Conservation (phyloP, 176 grass and related monocot species). For the Avena atlantica region DNA sequence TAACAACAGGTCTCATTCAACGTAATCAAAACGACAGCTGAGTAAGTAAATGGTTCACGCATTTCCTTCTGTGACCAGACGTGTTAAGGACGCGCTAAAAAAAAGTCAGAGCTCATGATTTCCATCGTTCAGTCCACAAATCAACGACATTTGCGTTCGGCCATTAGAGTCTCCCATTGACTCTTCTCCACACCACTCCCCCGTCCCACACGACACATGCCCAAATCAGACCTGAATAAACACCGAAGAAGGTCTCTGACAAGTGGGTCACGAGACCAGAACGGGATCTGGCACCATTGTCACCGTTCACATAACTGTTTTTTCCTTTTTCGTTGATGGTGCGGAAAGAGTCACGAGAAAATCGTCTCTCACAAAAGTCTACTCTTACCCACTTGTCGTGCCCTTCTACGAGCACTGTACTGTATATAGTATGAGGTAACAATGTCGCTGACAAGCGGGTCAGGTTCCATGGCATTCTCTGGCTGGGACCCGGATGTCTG, state of each 20-base stretch:
- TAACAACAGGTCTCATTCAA: not conserved
- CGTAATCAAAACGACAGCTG: not conserved
- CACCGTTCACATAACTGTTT: not conserved
- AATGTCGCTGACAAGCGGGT: not conserved
- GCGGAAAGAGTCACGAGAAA: not conserved
- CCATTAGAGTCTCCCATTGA: not conserved
- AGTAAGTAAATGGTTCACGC: not conserved
- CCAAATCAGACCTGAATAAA: not conserved
- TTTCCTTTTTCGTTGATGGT: not conserved
- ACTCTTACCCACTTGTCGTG: not conserved
- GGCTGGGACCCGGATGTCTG: not conserved
- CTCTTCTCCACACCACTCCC: not conserved
- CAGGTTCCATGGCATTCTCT: rapidly evolving
- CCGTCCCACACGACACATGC: not conserved
- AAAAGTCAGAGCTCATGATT: conserved; percentile 40
- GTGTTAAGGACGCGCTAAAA: not conserved
- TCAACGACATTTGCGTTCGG: not conserved
- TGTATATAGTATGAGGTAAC: not conserved
- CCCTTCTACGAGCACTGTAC: too few relatives aligned
- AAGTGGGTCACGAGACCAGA: not conserved
- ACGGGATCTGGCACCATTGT: not conserved
- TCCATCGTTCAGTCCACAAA: not conserved
- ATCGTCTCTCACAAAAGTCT: not conserved
- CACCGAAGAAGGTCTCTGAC: not conserved
- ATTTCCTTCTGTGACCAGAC: conserved; percentile 1